These are phyloP conservation scores for Suillus cothurnatus DNA, from an alignment of 768 basidiomycete genomes.

Conservation along the genomic window DNA sequence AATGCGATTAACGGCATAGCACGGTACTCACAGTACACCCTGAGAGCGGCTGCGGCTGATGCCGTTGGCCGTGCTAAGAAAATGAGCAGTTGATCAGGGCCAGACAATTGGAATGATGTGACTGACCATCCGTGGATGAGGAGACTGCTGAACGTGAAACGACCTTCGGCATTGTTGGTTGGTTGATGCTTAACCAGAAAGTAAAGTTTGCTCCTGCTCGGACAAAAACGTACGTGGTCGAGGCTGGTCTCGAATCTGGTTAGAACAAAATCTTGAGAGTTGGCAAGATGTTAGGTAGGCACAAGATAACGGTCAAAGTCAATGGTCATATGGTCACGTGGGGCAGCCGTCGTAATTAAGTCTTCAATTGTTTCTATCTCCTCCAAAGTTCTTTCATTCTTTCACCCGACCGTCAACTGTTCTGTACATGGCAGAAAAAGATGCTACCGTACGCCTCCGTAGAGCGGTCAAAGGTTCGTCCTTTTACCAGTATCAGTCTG, in stretches of 20 bases:
- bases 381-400: slow-evolving; percentile 21
- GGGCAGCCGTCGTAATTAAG: slow-evolving; percentile 20
- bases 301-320: slow-evolving; percentile 7
- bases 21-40: slow-evolving; percentile 72
- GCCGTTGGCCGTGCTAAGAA: slow-evolving; percentile 72
- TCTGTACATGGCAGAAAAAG: slow-evolving; percentile 76
- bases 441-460: slow-evolving; percentile 71
- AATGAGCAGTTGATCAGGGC: slow-evolving; percentile 12
- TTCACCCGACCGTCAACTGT: slow-evolving; percentile 20
- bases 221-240: neutral
- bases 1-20: slow-evolving; percentile 11
- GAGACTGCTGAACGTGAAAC: slow-evolving; percentile 88
- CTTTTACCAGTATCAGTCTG: neutral
- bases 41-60: slow-evolving; percentile 74
- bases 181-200: slow-evolving; percentile 7
- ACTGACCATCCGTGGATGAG: slow-evolving; percentile 81
- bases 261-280: slow-evolving; percentile 12
- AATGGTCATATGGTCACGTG: slow-evolving; percentile 13
- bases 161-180: slow-evolving; percentile 84
- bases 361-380: slow-evolving; percentile 17
- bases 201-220: neutral
- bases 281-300: slow-evolving; percentile 27
- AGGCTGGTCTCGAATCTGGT: slow-evolving; percentile 8
- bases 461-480: slow-evolving; percentile 75
- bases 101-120: neutral